Evolutionary conservation across 1,284 basidiomycete genomes (phyloP).

Genomic region (Neolentinus lepideus): DNA sequence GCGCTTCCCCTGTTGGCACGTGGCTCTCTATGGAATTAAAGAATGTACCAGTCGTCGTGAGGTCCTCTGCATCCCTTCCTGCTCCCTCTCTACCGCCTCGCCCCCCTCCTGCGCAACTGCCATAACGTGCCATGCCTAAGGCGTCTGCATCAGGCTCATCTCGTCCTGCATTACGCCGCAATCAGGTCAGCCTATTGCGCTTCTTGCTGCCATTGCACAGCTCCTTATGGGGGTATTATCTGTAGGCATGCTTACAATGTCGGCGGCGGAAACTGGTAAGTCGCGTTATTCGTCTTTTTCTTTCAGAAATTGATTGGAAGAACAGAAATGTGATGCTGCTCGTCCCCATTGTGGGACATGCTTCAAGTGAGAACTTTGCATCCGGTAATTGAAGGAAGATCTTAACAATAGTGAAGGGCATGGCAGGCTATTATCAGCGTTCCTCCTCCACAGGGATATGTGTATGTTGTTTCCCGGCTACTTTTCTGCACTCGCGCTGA

Average conservation of each 20-base stretch:
- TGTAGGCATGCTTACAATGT: constrained; percentile 71
- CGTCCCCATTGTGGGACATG: constrained; percentile 79
- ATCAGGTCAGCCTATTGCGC: constrained; percentile 45
- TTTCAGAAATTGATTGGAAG: no score
- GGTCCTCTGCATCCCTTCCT: constrained; percentile 2
- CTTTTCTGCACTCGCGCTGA: not conserved
- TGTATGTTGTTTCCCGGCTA: constrained; percentile 38
- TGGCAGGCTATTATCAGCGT: constrained; percentile 76
- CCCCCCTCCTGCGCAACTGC: not conserved
- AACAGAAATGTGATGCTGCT: constrained; percentile 76
- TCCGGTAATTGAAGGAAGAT: constrained; percentile 6
- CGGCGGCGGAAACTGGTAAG: constrained; percentile 71
- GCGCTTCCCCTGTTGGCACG: not conserved
- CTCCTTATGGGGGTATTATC: constrained; percentile 7
- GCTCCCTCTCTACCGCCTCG: constrained; percentile 2
- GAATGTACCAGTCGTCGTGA: not conserved
- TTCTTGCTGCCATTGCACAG: constrained; percentile 3
- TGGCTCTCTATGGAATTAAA: not conserved
- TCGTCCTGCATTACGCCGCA: constrained; percentile 67
- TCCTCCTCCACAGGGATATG: constrained; percentile 71
- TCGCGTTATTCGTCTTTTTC: not conserved
- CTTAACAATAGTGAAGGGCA: constrained; percentile 35
- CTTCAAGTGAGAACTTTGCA: constrained; percentile 49
- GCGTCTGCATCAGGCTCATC: constrained; percentile 22
- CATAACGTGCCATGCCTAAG: constrained; percentile 59